Conservation (phyloP, 192 early-diverging fungal species). For the Lobosporangium transversale region DNA sequence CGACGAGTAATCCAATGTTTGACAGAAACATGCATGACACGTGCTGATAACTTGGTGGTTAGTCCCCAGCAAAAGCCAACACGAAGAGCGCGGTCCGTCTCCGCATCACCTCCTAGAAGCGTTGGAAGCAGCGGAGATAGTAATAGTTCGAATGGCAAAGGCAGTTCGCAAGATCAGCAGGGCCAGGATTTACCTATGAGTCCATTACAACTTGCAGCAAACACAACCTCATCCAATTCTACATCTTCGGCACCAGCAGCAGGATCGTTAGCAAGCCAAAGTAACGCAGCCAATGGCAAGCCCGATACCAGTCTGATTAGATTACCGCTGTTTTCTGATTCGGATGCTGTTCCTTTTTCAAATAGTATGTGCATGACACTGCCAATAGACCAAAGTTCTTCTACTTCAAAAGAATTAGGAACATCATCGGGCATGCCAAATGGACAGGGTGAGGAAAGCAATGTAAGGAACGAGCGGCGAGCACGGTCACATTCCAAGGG, state of each 20-base stretch:
- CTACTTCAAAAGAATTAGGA: neutral
- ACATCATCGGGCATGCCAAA: neutral
- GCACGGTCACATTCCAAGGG: conserved; percentile 33
- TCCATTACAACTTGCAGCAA: conserved; percentile 19
- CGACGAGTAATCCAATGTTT: conserved; percentile 35
- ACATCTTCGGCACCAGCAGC: conserved; percentile 1
- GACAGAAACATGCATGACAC: conserved; percentile 40
- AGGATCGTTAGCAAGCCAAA: neutral
- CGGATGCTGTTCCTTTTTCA: conserved; percentile 36
- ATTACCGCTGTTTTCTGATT: conserved; percentile 26
- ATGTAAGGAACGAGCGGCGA: conserved; percentile 16
- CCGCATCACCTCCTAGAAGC: conserved; percentile 43
- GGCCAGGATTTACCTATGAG: conserved; percentile 11
- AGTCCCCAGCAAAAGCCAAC: conserved; percentile 29
- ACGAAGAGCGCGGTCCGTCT: conserved; percentile 28
- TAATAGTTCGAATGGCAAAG: conserved; percentile 5
- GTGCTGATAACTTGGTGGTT: conserved; percentile 20
- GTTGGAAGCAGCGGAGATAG: conserved; percentile 18
- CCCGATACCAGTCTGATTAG: conserved; percentile 13
- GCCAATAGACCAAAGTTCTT: conserved; percentile 17
- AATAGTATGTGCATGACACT: conserved; percentile 39
- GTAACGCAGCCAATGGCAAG: conserved; percentile 4
- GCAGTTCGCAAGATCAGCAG: conserved; percentile 1
- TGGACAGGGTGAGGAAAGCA: conserved; percentile 1
- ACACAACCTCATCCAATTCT: no score